Evolutionary conservation across 768 basidiomycete species (phyloP).

Genomic region (Podaxis sp.): DNA sequence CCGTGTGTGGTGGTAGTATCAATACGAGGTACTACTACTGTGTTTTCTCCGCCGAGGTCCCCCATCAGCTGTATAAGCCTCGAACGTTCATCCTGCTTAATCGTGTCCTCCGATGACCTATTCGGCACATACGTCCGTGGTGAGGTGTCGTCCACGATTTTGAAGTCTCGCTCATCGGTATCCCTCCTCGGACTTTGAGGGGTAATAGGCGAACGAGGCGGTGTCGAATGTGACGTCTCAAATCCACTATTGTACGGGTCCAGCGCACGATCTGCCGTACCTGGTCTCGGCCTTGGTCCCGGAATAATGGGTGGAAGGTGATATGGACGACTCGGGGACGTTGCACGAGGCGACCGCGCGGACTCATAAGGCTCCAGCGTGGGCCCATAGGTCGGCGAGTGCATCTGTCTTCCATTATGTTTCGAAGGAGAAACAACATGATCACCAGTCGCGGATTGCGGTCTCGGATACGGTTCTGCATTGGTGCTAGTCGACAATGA

Average conservation of each 20-base stretch:
- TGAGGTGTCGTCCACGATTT: conserved; percentile 23
- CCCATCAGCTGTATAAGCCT: conserved; percentile 25
- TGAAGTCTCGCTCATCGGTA: conserved; percentile 4
- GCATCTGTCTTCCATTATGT: conserved; percentile 29
- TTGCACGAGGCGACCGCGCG: conserved; percentile 39
- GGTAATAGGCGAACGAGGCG: conserved; percentile 66
- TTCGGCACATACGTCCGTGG: conserved; percentile 19
- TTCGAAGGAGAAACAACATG: conserved; percentile 44
- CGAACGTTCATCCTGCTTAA: conserved; percentile 31
- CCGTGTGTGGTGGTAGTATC: not conserved
- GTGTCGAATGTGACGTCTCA: conserved; percentile 45
- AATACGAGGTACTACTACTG: conserved; percentile 21
- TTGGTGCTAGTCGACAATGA: conserved; percentile 3
- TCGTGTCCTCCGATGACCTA: conserved; percentile 27
- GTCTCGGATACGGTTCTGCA: conserved; percentile 59
- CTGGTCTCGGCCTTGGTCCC: conserved; percentile 31
- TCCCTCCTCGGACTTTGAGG: conserved; percentile 40
- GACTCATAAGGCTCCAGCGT: conserved; percentile 36
- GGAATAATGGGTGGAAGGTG: conserved; percentile 26
- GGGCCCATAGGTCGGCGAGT: conserved; percentile 38
- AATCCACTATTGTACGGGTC: conserved; percentile 35
- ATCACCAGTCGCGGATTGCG: conserved; percentile 58
- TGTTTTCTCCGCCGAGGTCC: conserved; percentile 23
- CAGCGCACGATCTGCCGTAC: conserved; percentile 32
- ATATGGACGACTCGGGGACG: conserved; percentile 36